A percentile compares a stretch with the other conserved stretches of the same genome.
Conservation (phyloP, 208 protist species). For the Leishmania lainsoni region DNA sequence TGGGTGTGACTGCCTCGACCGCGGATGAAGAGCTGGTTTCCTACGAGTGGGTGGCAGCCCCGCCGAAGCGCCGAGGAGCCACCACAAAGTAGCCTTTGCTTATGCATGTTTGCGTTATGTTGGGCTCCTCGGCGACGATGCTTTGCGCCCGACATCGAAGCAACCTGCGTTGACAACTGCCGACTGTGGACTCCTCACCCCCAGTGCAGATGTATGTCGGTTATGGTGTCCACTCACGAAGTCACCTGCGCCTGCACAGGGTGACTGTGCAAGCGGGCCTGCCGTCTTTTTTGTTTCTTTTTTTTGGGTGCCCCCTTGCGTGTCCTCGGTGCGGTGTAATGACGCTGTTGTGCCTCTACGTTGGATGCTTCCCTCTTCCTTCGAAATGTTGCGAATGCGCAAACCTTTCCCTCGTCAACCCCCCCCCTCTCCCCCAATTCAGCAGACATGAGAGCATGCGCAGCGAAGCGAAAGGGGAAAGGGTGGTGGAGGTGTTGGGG, state of each 20-base stretch:
- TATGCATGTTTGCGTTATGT: neutral
- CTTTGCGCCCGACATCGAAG: neutral
- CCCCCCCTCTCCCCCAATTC: neutral
- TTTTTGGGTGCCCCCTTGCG: neutral
- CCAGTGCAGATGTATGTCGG: neutral
- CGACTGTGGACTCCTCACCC: neutral
- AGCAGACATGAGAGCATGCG: neutral
- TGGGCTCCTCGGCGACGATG: neutral
- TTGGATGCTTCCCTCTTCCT: conserved; percentile 5
- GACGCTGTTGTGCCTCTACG: neutral
- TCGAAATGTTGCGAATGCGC: neutral
- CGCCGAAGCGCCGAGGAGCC: conserved; percentile 22
- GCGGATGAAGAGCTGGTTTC: conserved; percentile 54
- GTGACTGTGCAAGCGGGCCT: neutral
- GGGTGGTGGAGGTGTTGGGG: neutral
- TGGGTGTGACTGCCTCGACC: conserved; percentile 52
- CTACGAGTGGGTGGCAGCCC: conserved; percentile 73
- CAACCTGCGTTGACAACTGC: neutral
- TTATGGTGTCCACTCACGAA: neutral
- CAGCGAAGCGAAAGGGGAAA: neutral
- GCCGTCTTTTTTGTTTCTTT: no score
- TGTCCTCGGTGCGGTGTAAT: neutral
- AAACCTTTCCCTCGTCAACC: neutral
- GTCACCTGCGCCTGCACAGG: neutral
- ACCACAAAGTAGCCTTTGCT: neutral